These are phyloP conservation scores for Moricandia arvensis DNA, from an alignment of 345 rosid species.

Conservation along the genomic window DNA sequence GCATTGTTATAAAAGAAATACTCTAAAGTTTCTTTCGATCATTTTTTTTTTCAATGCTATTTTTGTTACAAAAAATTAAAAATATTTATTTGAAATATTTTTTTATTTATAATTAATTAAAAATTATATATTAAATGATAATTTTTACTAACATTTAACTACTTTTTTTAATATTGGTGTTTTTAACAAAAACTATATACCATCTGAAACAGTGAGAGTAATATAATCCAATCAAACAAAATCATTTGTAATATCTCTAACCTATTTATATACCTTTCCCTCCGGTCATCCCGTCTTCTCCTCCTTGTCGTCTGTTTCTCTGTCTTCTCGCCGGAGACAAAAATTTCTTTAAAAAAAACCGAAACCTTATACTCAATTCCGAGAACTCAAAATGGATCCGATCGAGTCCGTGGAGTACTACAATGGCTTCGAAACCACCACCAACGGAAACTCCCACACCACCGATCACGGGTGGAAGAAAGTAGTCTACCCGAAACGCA, in stretches of 20 bases:
- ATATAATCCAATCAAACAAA: too few relatives aligned
- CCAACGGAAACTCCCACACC: constrained; percentile 5
- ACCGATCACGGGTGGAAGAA: constrained; percentile 74
- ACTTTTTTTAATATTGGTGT: too few relatives aligned
- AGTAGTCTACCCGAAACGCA: constrained; percentile 61
- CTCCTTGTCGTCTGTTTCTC: constrained; percentile 1
- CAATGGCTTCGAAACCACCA: constrained; percentile 33
- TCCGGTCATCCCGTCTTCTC: constrained; percentile 18
- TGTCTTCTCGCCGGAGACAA: constrained; percentile 10
- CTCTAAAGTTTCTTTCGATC: too few relatives aligned
- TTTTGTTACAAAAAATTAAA: too few relatives aligned
- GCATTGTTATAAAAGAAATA: too few relatives aligned
- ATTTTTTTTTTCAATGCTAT: too few relatives aligned
- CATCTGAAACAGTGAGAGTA: too few relatives aligned
- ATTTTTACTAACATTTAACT: too few relatives aligned
- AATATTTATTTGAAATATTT: too few relatives aligned
- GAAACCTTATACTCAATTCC: not conserved
- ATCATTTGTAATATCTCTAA: not conserved
- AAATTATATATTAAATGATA: too few relatives aligned
- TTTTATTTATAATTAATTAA: too few relatives aligned
- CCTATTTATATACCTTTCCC: constrained; percentile 14
- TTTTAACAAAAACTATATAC: too few relatives aligned
- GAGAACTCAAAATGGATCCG: constrained; percentile 19
- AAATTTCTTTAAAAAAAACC: not conserved
- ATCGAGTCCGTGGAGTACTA: constrained; percentile 36